A percentile compares a stretch with the other conserved stretches of the same genome.
Conservation (phyloP, 345 rosid genomes). For the Conringia planisiliqua region DNA sequence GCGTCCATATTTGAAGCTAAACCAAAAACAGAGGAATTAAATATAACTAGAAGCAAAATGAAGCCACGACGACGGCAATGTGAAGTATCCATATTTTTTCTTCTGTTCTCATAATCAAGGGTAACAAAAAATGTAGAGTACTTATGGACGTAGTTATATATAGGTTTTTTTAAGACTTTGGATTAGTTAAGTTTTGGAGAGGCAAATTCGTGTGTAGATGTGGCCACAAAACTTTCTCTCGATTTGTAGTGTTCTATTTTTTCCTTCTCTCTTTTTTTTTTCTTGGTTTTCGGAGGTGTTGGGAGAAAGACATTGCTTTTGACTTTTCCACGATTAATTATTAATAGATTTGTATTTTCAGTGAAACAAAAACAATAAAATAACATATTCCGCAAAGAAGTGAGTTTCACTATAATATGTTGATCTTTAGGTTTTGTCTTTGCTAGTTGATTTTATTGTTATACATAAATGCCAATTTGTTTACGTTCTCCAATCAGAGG, state of each 20-base stretch:
- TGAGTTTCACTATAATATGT: background rate
- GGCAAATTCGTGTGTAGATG: background rate
- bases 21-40: background rate
- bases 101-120: background rate
- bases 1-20: background rate
- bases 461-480: too few relatives aligned
- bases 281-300: slow-evolving; percentile 15
- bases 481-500: too few relatives aligned
- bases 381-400: background rate
- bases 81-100: slow-evolving; percentile 7
- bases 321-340: background rate
- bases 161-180: background rate
- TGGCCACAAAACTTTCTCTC: background rate
- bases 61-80: background rate
- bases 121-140: background rate
- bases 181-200: background rate
- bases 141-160: background rate
- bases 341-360: background rate
- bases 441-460: too few relatives aligned
- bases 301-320: background rate
- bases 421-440: background rate
- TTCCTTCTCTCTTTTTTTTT: background rate
- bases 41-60: slow-evolving; percentile 10
- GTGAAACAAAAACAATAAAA: background rate
- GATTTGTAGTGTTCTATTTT: background rate